These are phyloP conservation scores for Nothophaeocryptopus gaeumannii DNA, from an alignment of 2,329 filamentous ascomycete species.

Conservation along the genomic window DNA sequence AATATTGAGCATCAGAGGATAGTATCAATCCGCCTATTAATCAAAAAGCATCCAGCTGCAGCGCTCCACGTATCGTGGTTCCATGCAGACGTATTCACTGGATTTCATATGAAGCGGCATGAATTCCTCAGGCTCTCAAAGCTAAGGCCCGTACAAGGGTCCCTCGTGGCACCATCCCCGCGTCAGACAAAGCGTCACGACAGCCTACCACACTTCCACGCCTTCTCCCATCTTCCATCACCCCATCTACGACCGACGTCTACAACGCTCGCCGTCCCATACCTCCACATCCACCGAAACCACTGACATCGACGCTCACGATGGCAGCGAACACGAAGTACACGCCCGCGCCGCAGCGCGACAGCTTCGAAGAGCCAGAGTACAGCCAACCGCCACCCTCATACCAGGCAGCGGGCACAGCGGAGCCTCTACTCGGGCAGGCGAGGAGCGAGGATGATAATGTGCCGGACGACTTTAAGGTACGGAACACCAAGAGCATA, in stretches of 20 bases:
- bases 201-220: neutral
- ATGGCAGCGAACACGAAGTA: conserved; percentile 83
- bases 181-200: no score
- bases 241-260: neutral
- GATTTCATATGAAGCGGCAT: neutral
- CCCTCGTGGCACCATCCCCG: no score
- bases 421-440: conserved; percentile 57
- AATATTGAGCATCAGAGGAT: neutral
- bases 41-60: no score
- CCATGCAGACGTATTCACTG: neutral
- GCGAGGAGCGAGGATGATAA: conserved; percentile 84
- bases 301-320: neutral
- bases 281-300: neutral
- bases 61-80: neutral
- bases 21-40: no score
- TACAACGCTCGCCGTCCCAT: neutral
- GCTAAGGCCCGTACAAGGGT: neutral
- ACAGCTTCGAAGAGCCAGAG: conserved; percentile 71
- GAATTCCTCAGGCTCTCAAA: neutral
- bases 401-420: conserved; percentile 56
- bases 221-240: conserved; percentile 13
- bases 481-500: conserved; percentile 32
- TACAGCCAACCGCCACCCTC: conserved; percentile 80
- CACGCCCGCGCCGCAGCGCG: conserved; percentile 75
- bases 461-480: conserved; percentile 95